Conservation (phyloP, 257 asterid genomes). For the Perilla frutescens region DNA sequence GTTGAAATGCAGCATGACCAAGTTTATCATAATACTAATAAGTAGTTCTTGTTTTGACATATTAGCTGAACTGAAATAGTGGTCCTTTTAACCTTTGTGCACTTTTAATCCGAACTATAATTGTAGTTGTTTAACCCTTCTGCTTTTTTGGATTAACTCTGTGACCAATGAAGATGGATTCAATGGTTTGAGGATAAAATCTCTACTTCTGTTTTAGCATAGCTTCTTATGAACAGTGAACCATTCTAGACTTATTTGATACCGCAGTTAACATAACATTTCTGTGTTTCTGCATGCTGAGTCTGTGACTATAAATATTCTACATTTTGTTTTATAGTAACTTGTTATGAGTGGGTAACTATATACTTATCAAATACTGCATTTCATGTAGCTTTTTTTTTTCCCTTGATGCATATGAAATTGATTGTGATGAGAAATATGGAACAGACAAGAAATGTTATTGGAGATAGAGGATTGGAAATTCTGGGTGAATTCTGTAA, state of each 20-base stretch:
- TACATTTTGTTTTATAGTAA: neutral
- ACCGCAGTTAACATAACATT: too few relatives aligned
- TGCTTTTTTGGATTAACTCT: too few relatives aligned
- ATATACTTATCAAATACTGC: neutral
- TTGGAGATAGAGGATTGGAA: constrained; percentile 89
- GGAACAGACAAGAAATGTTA: constrained; percentile 75
- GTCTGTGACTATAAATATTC: neutral
- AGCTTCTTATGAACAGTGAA: too few relatives aligned
- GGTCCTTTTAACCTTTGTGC: too few relatives aligned
- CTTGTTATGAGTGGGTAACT: neutral
- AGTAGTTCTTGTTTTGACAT: too few relatives aligned
- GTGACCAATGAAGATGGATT: too few relatives aligned
- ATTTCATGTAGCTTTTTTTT: neutral
- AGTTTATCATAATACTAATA: neutral
- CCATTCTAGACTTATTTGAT: too few relatives aligned
- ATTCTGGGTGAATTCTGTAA: constrained; percentile 61
- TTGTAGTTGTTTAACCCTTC: too few relatives aligned
- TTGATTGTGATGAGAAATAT: constrained; percentile 18
- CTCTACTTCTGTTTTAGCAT: too few relatives aligned
- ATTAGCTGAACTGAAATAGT: too few relatives aligned
- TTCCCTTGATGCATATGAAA: constrained; percentile 6
- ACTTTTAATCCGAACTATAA: too few relatives aligned
- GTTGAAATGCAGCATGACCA: neutral
- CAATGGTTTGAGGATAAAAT: too few relatives aligned
- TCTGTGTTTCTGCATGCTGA: neutral